phyloP scores from a whole-genome alignment of 2,329 filamentous ascomycete genomes.

The Akanthomyces dipterigenus region DNA sequence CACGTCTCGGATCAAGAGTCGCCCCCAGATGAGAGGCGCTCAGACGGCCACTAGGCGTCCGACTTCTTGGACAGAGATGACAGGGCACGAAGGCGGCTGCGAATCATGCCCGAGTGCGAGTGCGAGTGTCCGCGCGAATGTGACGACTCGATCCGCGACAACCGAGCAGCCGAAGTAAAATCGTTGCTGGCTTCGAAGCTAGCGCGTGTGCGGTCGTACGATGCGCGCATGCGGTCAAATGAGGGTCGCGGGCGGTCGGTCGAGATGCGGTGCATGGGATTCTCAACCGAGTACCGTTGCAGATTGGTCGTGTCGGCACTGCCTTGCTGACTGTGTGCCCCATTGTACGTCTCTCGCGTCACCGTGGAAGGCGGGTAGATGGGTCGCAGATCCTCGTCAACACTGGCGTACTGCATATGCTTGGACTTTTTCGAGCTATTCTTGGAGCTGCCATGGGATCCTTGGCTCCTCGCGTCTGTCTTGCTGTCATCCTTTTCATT shows the following conservation, averaged over 20 bases:
- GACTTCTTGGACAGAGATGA: conserved; percentile 34
- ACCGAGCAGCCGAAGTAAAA: conserved; percentile 81
- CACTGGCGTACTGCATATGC: conserved; percentile 53
- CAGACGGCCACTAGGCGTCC: conserved; percentile 27
- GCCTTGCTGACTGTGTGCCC: conserved; percentile 74
- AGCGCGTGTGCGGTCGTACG: conserved; percentile 76
- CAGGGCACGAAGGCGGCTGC: conserved; percentile 34
- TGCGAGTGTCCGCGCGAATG: conserved; percentile 35
- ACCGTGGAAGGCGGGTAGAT: conserved; percentile 91
- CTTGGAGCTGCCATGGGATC: conserved; percentile 50
- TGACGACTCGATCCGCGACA: conserved; percentile 75
- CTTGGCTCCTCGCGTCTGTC: conserved; percentile 33
- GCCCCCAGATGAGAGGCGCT: conserved; percentile 14
- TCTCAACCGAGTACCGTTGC: conserved; percentile 55
- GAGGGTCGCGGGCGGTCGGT: conserved; percentile 69
- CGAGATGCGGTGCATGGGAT: conserved; percentile 41
- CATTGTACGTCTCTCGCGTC: conserved; percentile 65
- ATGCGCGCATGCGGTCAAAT: conserved; percentile 80
- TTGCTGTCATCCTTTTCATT: conserved; percentile 22
- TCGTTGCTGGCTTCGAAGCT: conserved; percentile 86
- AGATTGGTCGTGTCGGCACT: conserved; percentile 79
- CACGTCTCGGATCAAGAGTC: conserved; percentile 9
- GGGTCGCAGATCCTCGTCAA: conserved; percentile 82
- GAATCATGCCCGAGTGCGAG: conserved; percentile 21
- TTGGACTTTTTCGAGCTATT: conserved; percentile 46